phyloP scores from a whole-genome alignment of 352 stramenopile genomes.

The Globisporangium emineosum region DNA sequence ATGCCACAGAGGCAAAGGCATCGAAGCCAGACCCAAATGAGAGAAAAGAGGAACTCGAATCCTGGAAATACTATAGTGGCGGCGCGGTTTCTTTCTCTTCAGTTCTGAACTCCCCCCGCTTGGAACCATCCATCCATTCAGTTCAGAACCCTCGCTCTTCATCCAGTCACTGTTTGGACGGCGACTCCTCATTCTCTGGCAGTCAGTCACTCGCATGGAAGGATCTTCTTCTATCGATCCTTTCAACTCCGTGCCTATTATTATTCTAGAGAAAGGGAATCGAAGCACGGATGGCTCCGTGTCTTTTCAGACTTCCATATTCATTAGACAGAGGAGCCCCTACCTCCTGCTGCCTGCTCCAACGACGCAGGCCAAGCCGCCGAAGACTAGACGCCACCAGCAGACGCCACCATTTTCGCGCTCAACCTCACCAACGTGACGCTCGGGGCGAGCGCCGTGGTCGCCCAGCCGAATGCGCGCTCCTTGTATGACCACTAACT shows the following conservation, averaged over 20 bases:
- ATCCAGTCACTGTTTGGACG: neutral
- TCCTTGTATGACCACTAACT: conserved; percentile 11
- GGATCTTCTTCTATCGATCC: neutral
- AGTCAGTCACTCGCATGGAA: neutral
- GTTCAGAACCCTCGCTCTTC: neutral
- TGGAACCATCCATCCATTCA: neutral
- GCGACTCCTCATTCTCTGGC: neutral
- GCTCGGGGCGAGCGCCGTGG: conserved; percentile 17
- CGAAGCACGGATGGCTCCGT: neutral
- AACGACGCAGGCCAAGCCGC: neutral
- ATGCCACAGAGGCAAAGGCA: no score
- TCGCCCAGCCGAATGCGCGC: conserved; percentile 18
- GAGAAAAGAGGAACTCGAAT: no score
- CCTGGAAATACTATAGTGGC: no score
- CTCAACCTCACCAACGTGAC: conserved; percentile 17
- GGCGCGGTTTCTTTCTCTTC: no score
- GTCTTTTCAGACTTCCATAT: neutral
- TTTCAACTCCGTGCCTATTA: conserved; percentile 8
- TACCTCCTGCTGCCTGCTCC: neutral
- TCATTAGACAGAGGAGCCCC: neutral
- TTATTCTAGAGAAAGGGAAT: neutral
- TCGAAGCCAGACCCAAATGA: no score
- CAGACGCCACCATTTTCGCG: conserved; percentile 13
- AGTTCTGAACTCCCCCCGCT: neutral
- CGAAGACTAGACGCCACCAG: neutral